Base-by-base conservation (phyloP, 2,329 filamentous ascomycete genomes). In the Spiromastix sp. region DNA sequence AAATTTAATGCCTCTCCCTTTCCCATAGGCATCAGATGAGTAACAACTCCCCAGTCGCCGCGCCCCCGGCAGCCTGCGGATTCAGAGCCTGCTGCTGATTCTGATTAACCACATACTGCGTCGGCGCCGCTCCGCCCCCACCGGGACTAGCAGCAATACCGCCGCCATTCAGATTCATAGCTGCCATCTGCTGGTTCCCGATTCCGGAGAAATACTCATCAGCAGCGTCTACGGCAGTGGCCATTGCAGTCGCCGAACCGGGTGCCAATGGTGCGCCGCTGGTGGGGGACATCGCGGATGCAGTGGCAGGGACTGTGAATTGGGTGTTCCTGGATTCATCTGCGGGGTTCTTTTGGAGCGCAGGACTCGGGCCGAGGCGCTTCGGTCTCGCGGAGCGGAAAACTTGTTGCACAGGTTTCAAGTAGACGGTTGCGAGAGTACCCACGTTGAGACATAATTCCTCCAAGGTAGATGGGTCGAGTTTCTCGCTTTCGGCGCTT, bases 371-470 rank as follows among this genome's bases (percentile, higher is more conserved):
- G 37, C 77, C 71, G 2, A 98, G 70, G 38, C 78, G 79, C 15
- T 85, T 74, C 1, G 85, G 81, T 10, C 91, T 75, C 9, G 91
- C 89, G 12, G 80, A 81, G 38, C 91, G 81, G 70, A 98, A 98
- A 7, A 98, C 91, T 36, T 91, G 89, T 56, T 96, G 86, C 4
- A 98, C 89, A 3, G 91, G 91, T 59, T 98, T 98, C 32, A 98
- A 75, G 59, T 98, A 98, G 34, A 98, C 89, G 1, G 91, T 98
- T 3, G 91, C 91, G 3, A 98, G 71, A 1, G 91, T 96, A 45
- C 91, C 91, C 30, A 98, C 87, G 48, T 89, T 93, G 40, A 98
- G 73, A 53, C 91, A 96, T 75, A 98, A 89, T 57, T 98, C 91
- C 61, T 98, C 91, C 5, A 98, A 71, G 0, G 91, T 98, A 30